A percentile compares a stretch with the other conserved stretches of the same genome.
Conservation (phyloP, 2,329 filamentous ascomycete species). For the Claviceps africana region DNA sequence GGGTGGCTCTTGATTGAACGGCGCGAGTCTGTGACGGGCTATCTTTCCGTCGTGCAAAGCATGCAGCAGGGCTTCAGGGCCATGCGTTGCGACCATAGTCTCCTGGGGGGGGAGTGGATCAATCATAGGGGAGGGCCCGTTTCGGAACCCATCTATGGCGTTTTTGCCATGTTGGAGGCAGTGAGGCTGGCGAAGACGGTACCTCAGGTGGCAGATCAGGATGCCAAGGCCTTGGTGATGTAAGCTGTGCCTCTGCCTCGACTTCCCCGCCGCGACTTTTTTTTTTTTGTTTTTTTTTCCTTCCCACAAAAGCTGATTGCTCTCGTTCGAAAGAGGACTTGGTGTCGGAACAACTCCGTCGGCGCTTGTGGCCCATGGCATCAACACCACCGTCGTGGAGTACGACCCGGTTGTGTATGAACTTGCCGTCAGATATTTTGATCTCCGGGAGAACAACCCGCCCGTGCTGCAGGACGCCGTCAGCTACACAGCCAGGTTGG, state of each 20-base stretch:
- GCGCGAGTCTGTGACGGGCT: constrained; percentile 76
- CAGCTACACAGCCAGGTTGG: constrained; percentile 41
- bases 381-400: constrained; percentile 88
- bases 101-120: constrained; percentile 86
- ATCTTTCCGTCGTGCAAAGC: constrained; percentile 80
- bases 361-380: constrained; percentile 72
- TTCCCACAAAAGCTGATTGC: background rate
- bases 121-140: constrained; percentile 38
- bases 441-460: constrained; percentile 61
- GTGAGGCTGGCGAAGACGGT: constrained; percentile 61
- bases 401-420: constrained; percentile 82
- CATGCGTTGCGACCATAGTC: constrained; percentile 84
- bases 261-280: background rate
- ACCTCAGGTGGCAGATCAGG: constrained; percentile 39
- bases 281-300: background rate
- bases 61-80: constrained; percentile 56
- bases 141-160: constrained; percentile 79
- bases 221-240: constrained; percentile 75
- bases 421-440: constrained; percentile 73
- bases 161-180: constrained; percentile 93
- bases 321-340: constrained; percentile 46
- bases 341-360: constrained; percentile 86
- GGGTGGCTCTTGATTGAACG: constrained; percentile 69
- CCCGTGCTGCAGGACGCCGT: constrained; percentile 74
- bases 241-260: constrained; percentile 29